Evolutionary conservation across 805 yeast species (phyloP).

Genomic region (Millerozyma acaciae): DNA sequence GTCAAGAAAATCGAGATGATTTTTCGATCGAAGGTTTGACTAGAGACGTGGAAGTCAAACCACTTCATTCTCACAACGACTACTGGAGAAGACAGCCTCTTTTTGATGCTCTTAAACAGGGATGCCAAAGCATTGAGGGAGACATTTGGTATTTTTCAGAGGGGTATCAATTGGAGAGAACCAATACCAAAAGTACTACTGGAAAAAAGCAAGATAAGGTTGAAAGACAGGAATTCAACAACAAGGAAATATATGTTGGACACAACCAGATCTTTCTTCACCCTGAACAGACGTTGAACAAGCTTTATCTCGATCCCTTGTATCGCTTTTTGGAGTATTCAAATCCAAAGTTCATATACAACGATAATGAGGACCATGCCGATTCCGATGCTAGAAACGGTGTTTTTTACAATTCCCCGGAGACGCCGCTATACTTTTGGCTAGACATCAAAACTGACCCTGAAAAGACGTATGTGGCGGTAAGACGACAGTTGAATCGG

Average conservation of each 20-base stretch:
- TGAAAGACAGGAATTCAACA: conserved; percentile 16
- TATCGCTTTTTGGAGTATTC: conserved; percentile 43
- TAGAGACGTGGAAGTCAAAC: conserved; percentile 36
- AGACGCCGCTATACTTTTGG: conserved; percentile 54
- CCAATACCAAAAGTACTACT: conserved; percentile 21
- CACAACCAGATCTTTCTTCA: conserved; percentile 50
- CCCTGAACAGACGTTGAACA: conserved; percentile 42
- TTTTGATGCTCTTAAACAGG: conserved; percentile 53
- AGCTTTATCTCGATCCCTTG: conserved; percentile 54
- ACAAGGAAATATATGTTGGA: conserved; percentile 53
- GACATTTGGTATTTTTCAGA: conserved; percentile 54
- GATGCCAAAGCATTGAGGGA: conserved; percentile 60
- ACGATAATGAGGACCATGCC: conserved; percentile 9
- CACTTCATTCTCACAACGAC: conserved; percentile 67
- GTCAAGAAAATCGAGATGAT: no score
- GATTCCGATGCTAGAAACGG: conserved; percentile 23
- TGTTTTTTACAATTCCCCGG: conserved; percentile 41
- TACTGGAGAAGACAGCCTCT: conserved; percentile 60
- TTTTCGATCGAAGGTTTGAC: conserved; percentile 26
- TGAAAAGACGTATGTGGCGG: conserved; percentile 39
- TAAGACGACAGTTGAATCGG: conserved; percentile 44
- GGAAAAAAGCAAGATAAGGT: conserved; percentile 7
- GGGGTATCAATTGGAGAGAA: conserved; percentile 26
- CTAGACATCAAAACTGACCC: conserved; percentile 63
- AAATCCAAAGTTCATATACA: conserved; percentile 31